phyloP scores from a whole-genome alignment of 176 grass and related monocot genomes.

The Oropetium thomaeum region DNA sequence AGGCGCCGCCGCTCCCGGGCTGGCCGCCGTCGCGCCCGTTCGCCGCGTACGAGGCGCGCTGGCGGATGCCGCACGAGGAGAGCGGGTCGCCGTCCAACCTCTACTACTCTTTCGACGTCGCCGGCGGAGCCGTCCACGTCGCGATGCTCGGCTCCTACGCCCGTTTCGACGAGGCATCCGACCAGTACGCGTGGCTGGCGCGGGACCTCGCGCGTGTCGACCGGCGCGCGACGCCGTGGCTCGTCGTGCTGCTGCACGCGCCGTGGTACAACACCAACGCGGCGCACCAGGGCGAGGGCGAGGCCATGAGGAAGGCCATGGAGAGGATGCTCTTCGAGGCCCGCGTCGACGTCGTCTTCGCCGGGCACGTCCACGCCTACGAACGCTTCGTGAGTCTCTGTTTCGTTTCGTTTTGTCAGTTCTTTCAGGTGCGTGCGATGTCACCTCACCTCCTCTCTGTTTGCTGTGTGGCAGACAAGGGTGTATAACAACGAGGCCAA shows the following conservation, averaged over 20 bases:
- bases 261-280: slow-evolving; percentile 96
- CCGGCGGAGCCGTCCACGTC: slow-evolving; percentile 61
- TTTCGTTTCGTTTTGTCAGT: not conserved
- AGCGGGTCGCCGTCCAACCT: slow-evolving; percentile 76
- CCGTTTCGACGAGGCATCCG: slow-evolving; percentile 42
- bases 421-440: not conserved
- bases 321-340: slow-evolving; percentile 62
- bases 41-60: slow-evolving; percentile 59
- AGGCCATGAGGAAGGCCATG: slow-evolving; percentile 77
- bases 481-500: slow-evolving; percentile 60
- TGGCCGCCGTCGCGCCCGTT: slow-evolving; percentile 44
- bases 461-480: slow-evolving; percentile 47
- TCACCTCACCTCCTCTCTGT: not conserved
- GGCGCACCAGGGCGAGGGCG: slow-evolving; percentile 76
- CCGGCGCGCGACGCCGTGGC: slow-evolving; percentile 60
- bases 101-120: slow-evolving; percentile 85
- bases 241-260: slow-evolving; percentile 65
- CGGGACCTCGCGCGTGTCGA: slow-evolving; percentile 69
- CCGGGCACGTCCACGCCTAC: slow-evolving; percentile 88
- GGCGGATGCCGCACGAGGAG: slow-evolving; percentile 80
- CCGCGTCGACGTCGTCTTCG: slow-evolving; percentile 75
- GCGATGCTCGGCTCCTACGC: slow-evolving; percentile 80
- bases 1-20: slow-evolving; percentile 42
- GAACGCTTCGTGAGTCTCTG: slow-evolving; percentile 80
- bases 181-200: slow-evolving; percentile 77